Conservation (phyloP, 179 eudicot genomes). For the Heliamphora pulchella region DNA sequence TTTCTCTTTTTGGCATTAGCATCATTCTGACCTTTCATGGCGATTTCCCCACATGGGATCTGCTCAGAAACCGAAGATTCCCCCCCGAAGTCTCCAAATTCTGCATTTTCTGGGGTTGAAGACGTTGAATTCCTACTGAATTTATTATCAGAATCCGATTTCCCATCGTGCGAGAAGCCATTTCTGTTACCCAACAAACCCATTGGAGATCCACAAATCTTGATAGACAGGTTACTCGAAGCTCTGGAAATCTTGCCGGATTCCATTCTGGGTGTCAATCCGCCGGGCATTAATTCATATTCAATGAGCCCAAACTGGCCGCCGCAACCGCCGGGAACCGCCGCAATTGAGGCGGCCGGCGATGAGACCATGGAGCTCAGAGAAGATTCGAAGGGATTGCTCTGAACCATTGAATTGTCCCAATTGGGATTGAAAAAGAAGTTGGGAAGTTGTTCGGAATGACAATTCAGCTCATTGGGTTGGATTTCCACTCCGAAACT, state of each 20-base stretch:
- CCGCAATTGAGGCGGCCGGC: conserved; percentile 34
- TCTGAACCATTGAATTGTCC: conserved; percentile 48
- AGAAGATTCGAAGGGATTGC: conserved; percentile 83
- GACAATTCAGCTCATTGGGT: conserved; percentile 19
- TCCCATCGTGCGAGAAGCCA: background rate
- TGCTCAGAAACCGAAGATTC: conserved; percentile 76
- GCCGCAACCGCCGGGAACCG: background rate
- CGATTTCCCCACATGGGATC: conserved; percentile 43
- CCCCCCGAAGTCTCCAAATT: conserved; percentile 51
- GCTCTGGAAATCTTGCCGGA: conserved; percentile 34
- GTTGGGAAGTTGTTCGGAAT: conserved; percentile 22
- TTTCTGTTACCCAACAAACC: conserved; percentile 12
- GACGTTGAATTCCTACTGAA: conserved; percentile 25
- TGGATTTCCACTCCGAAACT: conserved; percentile 22
- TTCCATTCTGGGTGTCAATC: conserved; percentile 25
- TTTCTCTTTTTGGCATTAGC: conserved; percentile 65
- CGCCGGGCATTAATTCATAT: conserved; percentile 13
- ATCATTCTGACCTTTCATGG: conserved; percentile 29
- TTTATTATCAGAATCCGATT: conserved; percentile 26
- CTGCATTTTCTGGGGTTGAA: conserved; percentile 31
- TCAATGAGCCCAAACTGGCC: conserved; percentile 19
- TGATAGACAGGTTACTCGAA: conserved; percentile 32
- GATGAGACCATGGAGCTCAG: conserved; percentile 85
- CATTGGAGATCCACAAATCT: conserved; percentile 18
- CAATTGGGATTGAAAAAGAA: conserved; percentile 43